A percentile compares a stretch with the other conserved stretches of the same genome.
phyloP scores from a whole-genome alignment of 192 early-diverging fungal species.

The Backusella psychrophila region DNA sequence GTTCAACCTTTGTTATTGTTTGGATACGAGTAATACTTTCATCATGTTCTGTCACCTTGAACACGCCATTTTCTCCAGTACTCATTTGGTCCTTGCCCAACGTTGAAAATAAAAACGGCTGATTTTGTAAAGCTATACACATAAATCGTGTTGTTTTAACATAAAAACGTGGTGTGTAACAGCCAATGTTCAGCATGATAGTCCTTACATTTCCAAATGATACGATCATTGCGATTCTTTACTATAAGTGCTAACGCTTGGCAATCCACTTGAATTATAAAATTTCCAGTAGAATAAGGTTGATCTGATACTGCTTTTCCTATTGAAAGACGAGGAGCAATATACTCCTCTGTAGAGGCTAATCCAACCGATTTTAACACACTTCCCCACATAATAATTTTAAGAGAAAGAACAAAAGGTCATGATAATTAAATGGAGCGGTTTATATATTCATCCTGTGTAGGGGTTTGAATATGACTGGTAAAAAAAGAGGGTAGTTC shows the following conservation, averaged over 20 bases:
- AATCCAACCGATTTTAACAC: slow-evolving; percentile 24
- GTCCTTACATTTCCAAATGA: slow-evolving; percentile 34
- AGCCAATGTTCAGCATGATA: neutral
- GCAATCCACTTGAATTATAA: slow-evolving; percentile 20
- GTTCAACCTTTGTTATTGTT: slow-evolving; percentile 25
- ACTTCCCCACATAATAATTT: slow-evolving; percentile 12
- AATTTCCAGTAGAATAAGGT: slow-evolving; percentile 20
- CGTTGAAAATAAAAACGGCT: slow-evolving; percentile 35
- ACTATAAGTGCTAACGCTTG: slow-evolving; percentile 10
- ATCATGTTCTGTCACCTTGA: slow-evolving; percentile 38
- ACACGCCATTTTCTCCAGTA: slow-evolving; percentile 23
- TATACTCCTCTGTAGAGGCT: slow-evolving; percentile 15
- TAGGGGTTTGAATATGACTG: slow-evolving; percentile 7
- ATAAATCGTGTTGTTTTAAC: slow-evolving; percentile 2
- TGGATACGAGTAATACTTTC: slow-evolving; percentile 29
- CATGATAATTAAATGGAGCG: neutral
- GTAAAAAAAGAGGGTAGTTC: neutral
- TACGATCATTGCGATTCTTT: slow-evolving; percentile 17
- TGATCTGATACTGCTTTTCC: slow-evolving; percentile 21
- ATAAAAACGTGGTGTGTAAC: slow-evolving; percentile 7
- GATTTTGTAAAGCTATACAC: slow-evolving; percentile 24
- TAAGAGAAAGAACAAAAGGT: slow-evolving; percentile 7
- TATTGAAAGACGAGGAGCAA: slow-evolving; percentile 32
- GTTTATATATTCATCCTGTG: neutral
- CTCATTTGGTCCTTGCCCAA: slow-evolving; percentile 31